Percentiles rank a stretch among this genome's conserved stretches.
Evolutionary conservation across 2,329 filamentous ascomycete genomes (phyloP).

Genomic region (Teratosphaeria destructans): DNA sequence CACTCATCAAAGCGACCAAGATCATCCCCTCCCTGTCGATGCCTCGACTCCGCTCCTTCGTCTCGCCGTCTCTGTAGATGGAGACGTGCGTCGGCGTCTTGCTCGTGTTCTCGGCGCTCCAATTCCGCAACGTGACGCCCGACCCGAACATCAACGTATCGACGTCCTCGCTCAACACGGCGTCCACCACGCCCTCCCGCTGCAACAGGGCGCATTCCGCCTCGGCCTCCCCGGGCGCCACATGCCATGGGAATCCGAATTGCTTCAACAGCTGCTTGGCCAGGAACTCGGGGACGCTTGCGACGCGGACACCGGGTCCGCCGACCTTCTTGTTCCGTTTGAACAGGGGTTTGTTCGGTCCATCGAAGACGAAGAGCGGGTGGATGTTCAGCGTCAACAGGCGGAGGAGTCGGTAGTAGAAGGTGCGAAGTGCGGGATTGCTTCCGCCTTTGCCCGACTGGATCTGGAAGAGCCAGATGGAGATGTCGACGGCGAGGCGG

Average conservation of each 20-base stretch:
- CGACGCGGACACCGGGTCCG: conserved; percentile 50
- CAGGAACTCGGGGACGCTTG: conserved; percentile 58
- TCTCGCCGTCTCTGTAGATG: conserved; percentile 58
- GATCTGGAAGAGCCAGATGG: conserved; percentile 94
- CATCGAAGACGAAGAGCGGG: conserved; percentile 84
- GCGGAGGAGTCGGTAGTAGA: conserved; percentile 82
- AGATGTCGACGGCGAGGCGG: conserved; percentile 83
- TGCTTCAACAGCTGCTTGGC: conserved; percentile 75
- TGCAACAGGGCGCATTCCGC: conserved; percentile 89
- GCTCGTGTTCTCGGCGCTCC: conserved; percentile 56
- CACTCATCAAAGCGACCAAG: conserved; percentile 85
- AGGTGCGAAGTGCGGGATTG: conserved; percentile 80
- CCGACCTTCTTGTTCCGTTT: conserved; percentile 70
- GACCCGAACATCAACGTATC: conserved; percentile 98
- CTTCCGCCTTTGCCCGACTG: conserved; percentile 75
- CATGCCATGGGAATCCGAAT: conserved; percentile 75
- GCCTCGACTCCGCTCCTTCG: conserved; percentile 43
- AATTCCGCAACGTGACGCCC: conserved; percentile 66
- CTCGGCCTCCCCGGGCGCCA: conserved; percentile 89
- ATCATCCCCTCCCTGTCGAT: conserved; percentile 85
- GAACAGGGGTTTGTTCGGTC: conserved; percentile 70
- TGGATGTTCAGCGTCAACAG: conserved; percentile 69
- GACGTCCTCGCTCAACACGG: conserved; percentile 90
- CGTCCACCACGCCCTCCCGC: conserved; percentile 72
- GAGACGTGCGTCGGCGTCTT: conserved; percentile 76